Base-by-base conservation (phyloP, 148 eudicot genomes). In the Arbutus unedo region DNA sequence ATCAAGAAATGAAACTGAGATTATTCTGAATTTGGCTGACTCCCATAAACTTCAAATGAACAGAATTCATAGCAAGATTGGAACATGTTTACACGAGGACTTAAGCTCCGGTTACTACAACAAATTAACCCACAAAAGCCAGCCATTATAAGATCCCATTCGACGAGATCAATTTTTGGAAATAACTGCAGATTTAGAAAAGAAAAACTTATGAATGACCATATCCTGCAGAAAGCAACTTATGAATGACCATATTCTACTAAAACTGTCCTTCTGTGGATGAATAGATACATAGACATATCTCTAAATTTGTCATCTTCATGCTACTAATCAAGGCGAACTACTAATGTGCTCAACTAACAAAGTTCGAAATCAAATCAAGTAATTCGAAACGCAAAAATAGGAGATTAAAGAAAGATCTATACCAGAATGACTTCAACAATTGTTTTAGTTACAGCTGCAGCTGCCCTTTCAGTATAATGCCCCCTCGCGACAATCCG, bases 401-500 rank as follows among this genome's bases (percentile, higher is more conserved):
- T 66, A 41, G 41, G 71, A 23, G 71, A 25, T 66, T 10, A 25
- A 25, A 66, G 71, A 66, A 66, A 66, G 71, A 66, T 66, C 71
- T 23, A 23, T 84, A 87, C 91, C 89, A 87, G 88, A 64, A 88
- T 91, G 87, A 90, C 87, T 83, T 90, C 92, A 49, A 90, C 89
- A 76, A 90, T 87, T 54, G 92, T 90, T 51, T 78, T 82, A 85
- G 85, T 89, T 19, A 90, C 88, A 48, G 59, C 49, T 0, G 92
- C 89, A 44, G 92, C 91, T 13, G 91, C 91, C 60, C 91, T 83
- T 83, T 90, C 92, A 0, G 92, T 90, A 66, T 90, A 90, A 84
- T 90, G 89, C 23, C 91, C 92, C 84, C 92, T 90, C 0, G 92
- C 91, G 21, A 90, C 92, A 44, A 90, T 90, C 82, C 90, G 81